These are phyloP conservation scores for Trichoderma koningii DNA, from an alignment of 2,329 filamentous ascomycete genomes.

Conservation along the genomic window DNA sequence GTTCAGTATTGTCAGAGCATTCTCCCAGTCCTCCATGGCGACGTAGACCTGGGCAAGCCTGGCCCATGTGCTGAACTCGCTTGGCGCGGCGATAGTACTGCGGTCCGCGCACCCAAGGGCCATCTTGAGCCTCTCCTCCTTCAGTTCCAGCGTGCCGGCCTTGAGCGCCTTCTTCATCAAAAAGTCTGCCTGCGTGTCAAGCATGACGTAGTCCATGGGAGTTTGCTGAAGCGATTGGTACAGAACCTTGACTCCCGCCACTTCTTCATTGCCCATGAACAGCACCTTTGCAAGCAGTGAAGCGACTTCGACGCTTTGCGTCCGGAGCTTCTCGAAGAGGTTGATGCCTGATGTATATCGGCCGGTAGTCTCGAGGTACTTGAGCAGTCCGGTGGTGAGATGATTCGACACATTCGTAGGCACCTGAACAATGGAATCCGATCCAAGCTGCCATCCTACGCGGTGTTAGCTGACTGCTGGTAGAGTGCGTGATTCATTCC, in stretches of 20 bases:
- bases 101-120: constrained; percentile 92
- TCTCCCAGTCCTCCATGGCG: constrained; percentile 91
- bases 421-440: constrained; percentile 95
- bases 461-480: constrained; percentile 28
- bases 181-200: constrained; percentile 92
- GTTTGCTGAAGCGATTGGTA: constrained; percentile 87
- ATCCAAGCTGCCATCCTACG: constrained; percentile 88
- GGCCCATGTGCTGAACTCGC: constrained; percentile 97
- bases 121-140: constrained; percentile 73
- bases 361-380: constrained; percentile 94
- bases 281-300: constrained; percentile 88
- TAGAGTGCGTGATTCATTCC: no score
- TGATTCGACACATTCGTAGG: constrained; percentile 97
- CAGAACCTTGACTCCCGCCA: constrained; percentile 86
- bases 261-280: constrained; percentile 94
- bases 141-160: constrained; percentile 55
- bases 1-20: constrained; percentile 91
- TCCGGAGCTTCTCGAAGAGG: constrained; percentile 91
- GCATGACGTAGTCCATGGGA: constrained; percentile 96
- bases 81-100: constrained; percentile 91
- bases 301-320: constrained; percentile 88
- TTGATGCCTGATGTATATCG: constrained; percentile 95
- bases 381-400: constrained; percentile 86
- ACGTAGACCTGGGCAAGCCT: constrained; percentile 92
- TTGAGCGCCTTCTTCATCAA: constrained; percentile 77